Evolutionary conservation across 2,329 filamentous ascomycete genomes (phyloP), one percentile per base, ranked within the genome.

Genomic region (Arthrobotrys sinensis): DNA sequence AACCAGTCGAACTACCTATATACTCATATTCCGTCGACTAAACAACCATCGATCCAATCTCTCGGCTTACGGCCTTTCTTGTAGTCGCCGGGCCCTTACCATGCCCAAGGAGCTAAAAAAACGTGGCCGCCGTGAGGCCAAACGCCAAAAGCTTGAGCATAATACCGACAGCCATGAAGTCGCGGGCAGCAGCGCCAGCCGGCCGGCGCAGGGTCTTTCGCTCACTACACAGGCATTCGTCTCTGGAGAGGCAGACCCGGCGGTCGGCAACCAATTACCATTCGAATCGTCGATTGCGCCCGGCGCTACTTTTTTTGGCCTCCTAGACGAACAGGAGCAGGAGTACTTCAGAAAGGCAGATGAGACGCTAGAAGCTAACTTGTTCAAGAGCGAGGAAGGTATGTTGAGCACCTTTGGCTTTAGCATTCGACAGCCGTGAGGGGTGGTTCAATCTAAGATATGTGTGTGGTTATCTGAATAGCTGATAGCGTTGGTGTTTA

Each of bases 331-430:
- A 68, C 90, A 96, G 81, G 96, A 99, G 86, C 93, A 97, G 83
- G 94, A 97, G 84, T 97, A 97, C 84, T 99, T 98, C 85, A 91
- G 93, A 81, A 90, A 90, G 57, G 94, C 94, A 67, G 94, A 96
- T 86, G 92, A 96, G 84, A 88, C 96, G 85, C 90, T 99, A 76
- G 94, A 97, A 84, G 85, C 93, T 81, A 96, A 98, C 85, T 90
- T 95, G 83, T 98, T 98, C 83, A 89, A 89, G 46, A 90, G 91
- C 45, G 84, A 89, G 65, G 93, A 97, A 81, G 92, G 94, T 81
- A 88, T 91, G 73, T 86, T 87, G 67, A 82, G 91, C 60, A 94
- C 93, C 82, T 85, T 46, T 45, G 36, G 6, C 28, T 36, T 28
- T 24, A 10, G n/a, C 3, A 12, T 24, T 38, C 21, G 16, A 28